phyloP scores from a whole-genome alignment of 2,329 filamentous ascomycete genomes.

The Iodosphaeria phyllophila region DNA sequence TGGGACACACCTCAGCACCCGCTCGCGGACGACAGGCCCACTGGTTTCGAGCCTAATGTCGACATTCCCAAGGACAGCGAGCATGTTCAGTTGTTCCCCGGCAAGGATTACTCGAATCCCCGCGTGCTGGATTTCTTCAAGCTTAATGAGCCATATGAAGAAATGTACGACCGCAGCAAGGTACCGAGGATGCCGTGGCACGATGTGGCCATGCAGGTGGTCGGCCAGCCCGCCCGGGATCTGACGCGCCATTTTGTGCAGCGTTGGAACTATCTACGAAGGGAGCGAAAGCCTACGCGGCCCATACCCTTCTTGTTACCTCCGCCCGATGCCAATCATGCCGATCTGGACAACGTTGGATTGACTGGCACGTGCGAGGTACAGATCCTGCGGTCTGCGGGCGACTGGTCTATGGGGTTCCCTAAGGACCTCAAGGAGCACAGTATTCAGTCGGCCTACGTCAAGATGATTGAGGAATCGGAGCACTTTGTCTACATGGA shows the following conservation, averaged over 20 bases:
- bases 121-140: slow-evolving; percentile 89
- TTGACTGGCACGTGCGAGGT: slow-evolving; percentile 91
- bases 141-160: slow-evolving; percentile 85
- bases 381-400: slow-evolving; percentile 81
- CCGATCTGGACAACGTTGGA: slow-evolving; percentile 72
- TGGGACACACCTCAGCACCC: slow-evolving; percentile 95
- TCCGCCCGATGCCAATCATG: slow-evolving; percentile 74
- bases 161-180: slow-evolving; percentile 90
- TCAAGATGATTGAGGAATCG: slow-evolving; percentile 85
- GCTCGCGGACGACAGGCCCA: slow-evolving; percentile 82
- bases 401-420: slow-evolving; percentile 81
- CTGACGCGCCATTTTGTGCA: slow-evolving; percentile 93
- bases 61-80: slow-evolving; percentile 72
- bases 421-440: slow-evolving; percentile 56
- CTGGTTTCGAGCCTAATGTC: slow-evolving; percentile 66
- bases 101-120: slow-evolving; percentile 96
- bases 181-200: slow-evolving; percentile 97
- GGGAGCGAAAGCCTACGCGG: slow-evolving; percentile 79
- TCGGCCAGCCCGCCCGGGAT: slow-evolving; percentile 87
- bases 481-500: slow-evolving; percentile 98
- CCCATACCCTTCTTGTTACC: slow-evolving; percentile 87
- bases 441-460: slow-evolving; percentile 90
- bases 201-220: slow-evolving; percentile 93
- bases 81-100: slow-evolving; percentile 89
- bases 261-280: slow-evolving; percentile 90